Conservation (phyloP, 306 rosid species). For the Trifolium pratense region DNA sequence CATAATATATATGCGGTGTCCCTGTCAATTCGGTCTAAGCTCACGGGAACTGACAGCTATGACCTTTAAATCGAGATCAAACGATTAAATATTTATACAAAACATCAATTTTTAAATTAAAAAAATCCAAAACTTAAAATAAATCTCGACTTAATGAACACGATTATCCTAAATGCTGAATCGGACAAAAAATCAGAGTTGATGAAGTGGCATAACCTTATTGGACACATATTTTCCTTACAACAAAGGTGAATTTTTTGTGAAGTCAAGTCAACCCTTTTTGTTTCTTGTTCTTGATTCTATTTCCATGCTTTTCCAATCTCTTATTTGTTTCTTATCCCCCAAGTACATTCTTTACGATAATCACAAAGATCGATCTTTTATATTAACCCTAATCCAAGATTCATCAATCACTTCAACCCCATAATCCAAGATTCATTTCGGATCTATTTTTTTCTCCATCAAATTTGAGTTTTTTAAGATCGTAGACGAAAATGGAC, state of each 20-base stretch:
- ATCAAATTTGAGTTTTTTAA: neutral
- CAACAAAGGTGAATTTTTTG: neutral
- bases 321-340: neutral
- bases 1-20: too few relatives aligned
- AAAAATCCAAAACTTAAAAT: too few relatives aligned
- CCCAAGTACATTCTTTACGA: neutral
- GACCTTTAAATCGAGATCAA: too few relatives aligned
- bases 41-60: too few relatives aligned
- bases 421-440: neutral
- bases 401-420: neutral
- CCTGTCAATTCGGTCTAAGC: too few relatives aligned
- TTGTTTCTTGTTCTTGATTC: neutral
- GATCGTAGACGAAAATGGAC: constrained; percentile 49
- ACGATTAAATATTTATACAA: too few relatives aligned
- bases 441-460: neutral
- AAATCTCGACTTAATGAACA: too few relatives aligned
- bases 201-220: neutral
- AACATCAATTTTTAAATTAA: too few relatives aligned
- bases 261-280: constrained; percentile 15
- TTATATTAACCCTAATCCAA: neutral
- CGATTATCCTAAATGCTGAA: too few relatives aligned
- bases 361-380: neutral
- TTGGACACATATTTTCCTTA: neutral
- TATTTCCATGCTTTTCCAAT: neutral
- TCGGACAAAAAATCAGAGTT: too few relatives aligned